Evolutionary conservation across 441 rosid genomes (phyloP).

Genomic region (Pelargonium citronellum): DNA sequence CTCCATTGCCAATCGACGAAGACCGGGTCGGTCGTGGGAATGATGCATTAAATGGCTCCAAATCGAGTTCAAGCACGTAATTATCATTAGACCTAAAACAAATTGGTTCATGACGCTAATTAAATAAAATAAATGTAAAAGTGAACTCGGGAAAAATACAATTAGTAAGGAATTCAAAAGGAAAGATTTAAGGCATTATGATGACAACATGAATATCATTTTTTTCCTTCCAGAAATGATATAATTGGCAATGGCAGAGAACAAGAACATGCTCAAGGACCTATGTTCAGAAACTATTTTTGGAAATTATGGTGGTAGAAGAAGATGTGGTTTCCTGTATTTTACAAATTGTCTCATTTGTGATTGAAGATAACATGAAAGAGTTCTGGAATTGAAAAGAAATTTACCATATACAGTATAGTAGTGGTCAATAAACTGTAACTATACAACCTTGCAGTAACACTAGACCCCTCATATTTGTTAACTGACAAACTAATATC

Average conservation of each 20-base stretch:
- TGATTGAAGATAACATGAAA: too few species aligned
- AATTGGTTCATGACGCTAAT: neutral
- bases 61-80: constrained; percentile 78
- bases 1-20: constrained; percentile 93
- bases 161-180: neutral
- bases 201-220: neutral
- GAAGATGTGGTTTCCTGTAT: too few species aligned
- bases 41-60: constrained; percentile 82
- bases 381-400: too few species aligned
- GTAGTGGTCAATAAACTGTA: neutral
- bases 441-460: neutral
- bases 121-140: neutral
- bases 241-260: neutral
- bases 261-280: too few species aligned
- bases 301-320: too few species aligned
- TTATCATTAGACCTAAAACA: constrained; percentile 20
- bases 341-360: too few species aligned
- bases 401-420: too few species aligned
- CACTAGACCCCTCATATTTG: neutral
- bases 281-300: too few species aligned
- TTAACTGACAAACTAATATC: constrained; percentile 22
- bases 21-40: constrained; percentile 83
- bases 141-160: neutral
- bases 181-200: neutral
- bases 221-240: neutral